These are phyloP conservation scores for Yarrowia deformans DNA, from an alignment of 805 yeast species.

Conservation along the genomic window DNA sequence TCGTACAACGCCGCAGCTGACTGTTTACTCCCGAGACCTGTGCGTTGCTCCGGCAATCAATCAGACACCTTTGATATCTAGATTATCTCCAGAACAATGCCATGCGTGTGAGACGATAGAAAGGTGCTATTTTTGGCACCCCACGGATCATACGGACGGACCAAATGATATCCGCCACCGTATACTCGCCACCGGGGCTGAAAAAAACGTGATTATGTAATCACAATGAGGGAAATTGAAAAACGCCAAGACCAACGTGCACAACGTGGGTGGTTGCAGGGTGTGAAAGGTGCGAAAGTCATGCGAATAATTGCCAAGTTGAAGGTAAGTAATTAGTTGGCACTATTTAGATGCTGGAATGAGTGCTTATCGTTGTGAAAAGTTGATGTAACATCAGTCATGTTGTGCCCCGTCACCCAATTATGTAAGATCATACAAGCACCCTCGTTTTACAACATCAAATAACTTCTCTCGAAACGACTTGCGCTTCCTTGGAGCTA, in stretches of 20 bases:
- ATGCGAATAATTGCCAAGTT: too few species aligned
- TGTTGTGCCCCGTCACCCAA: too few species aligned
- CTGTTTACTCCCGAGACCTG: background rate
- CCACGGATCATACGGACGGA: background rate
- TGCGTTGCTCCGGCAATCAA: conserved; percentile 27
- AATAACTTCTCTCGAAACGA: too few species aligned
- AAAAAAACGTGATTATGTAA: background rate
- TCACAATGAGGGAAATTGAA: background rate
- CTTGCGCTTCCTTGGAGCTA: too few species aligned
- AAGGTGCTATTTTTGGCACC: background rate
- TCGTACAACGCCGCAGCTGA: too few species aligned
- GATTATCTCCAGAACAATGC: background rate
- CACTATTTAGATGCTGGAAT: too few species aligned
- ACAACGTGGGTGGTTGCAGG: background rate
- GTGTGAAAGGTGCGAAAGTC: too few species aligned
- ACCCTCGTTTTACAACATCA: too few species aligned
- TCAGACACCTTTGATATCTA: background rate
- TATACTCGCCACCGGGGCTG: background rate
- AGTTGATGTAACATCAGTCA: too few species aligned
- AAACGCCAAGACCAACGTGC: background rate
- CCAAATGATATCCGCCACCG: background rate
- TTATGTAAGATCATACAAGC: too few species aligned
- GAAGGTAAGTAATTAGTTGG: too few species aligned
- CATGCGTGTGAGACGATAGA: background rate
- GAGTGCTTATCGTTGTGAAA: too few species aligned